Evolutionary conservation across 169 alveolate genomes (phyloP).

Genomic region (Eimeria falciformis): DNA sequence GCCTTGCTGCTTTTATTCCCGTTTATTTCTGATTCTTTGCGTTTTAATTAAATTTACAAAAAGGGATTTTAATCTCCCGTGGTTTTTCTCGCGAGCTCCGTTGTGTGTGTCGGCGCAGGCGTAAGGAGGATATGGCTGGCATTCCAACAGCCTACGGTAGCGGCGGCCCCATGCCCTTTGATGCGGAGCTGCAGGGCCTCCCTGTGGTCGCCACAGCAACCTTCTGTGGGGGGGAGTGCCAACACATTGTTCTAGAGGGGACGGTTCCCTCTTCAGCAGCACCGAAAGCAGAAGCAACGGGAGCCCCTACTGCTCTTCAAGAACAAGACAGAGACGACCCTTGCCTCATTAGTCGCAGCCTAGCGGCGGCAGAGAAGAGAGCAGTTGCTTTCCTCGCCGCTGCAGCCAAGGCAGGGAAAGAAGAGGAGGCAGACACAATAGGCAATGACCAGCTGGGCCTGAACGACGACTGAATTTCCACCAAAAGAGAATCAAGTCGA

Average conservation of each 20-base stretch:
- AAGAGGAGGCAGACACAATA: conserved; percentile 20
- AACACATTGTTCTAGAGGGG: conserved; percentile 20
- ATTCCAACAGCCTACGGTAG: no score
- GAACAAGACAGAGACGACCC: not conserved
- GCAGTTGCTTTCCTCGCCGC: not conserved
- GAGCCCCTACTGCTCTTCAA: not conserved
- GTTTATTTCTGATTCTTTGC: no score
- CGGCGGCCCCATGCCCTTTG: conserved; percentile 9
- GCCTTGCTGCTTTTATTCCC: no score
- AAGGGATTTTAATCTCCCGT: no score
- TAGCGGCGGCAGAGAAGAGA: conserved; percentile 4
- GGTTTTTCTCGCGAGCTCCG: no score
- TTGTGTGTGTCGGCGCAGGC: no score
- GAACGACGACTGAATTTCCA: not conserved
- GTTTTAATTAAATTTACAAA: no score
- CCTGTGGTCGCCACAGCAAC: conserved; percentile 1
- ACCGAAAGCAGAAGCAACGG: not conserved
- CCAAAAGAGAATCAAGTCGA: no score
- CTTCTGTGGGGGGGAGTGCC: not conserved
- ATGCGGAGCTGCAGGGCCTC: not conserved
- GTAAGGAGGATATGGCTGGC: no score
- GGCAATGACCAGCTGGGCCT: conserved; percentile 48
- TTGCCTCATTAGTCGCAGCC: not conserved
- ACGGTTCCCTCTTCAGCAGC: not conserved
- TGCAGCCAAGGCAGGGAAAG: conserved; percentile 25